phyloP scores from a whole-genome alignment of 2,329 filamentous ascomycete species.

The Ceratocystis colombiana region DNA sequence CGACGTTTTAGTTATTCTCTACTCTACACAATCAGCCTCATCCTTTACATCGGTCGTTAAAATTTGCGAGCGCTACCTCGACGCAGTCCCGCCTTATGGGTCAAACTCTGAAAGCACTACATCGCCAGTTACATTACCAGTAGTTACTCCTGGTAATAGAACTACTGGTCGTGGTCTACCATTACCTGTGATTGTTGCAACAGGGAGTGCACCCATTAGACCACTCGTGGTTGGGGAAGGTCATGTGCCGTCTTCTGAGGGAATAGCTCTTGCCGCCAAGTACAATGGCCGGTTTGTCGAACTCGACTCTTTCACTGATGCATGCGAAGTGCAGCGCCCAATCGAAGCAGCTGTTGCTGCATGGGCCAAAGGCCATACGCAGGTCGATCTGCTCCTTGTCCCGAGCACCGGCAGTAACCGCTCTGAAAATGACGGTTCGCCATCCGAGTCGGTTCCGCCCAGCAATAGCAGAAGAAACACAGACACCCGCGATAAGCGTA shows the following conservation, averaged over 20 bases:
- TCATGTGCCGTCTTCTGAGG: constrained; percentile 10
- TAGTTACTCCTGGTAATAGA: background rate
- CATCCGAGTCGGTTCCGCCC: background rate
- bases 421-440: constrained; percentile 15
- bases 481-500: constrained; percentile 12
- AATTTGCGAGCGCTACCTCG: constrained; percentile 21
- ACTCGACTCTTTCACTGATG: constrained; percentile 14
- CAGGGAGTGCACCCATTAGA: constrained; percentile 5
- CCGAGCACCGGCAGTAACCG: constrained; percentile 12
- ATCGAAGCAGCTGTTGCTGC: constrained; percentile 23
- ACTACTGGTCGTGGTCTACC: constrained; percentile 14
- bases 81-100: constrained; percentile 6
- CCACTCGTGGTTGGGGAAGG: constrained; percentile 14
- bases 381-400: constrained; percentile 20
- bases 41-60: constrained; percentile 20
- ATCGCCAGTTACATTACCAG: background rate
- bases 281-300: constrained; percentile 25
- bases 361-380: constrained; percentile 22
- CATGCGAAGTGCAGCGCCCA: constrained; percentile 12
- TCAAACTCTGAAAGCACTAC: background rate
- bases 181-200: constrained; percentile 21
- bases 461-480: constrained; percentile 8
- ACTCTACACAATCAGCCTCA: constrained; percentile 16
- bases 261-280: constrained; percentile 15
- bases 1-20: constrained; percentile 23